Base-by-base conservation (phyloP, 2,329 filamentous ascomycete genomes). In the Fusarium mangiferae region DNA sequence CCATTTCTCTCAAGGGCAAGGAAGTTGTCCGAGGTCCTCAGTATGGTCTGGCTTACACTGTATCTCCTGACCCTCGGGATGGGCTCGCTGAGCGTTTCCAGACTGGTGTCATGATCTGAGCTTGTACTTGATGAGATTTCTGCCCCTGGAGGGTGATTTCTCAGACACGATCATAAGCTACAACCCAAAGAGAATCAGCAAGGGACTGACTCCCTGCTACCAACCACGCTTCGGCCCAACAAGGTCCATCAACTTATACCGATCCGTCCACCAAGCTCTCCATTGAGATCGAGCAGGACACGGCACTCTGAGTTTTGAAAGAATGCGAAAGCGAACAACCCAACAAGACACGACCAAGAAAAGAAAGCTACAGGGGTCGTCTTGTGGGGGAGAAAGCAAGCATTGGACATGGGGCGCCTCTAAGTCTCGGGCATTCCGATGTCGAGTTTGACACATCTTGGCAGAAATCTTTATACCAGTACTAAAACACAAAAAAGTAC, bases 1-100 rank as follows among this genome's bases (percentile, higher is more conserved):
- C 76, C 2, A 56, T 70, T 6, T 82, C 83, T 10, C 63, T 79
- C 39, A 87, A 86, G 78, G 85, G 85, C 44, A 87, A 86, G 72
- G 85, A 85, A 62, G 79, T 83, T 15, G 80, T 81, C 59, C 78
- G 83, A 26, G 72, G 75, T 22, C 62, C 78, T 13, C 77, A 78
- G 36, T 81, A 82, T 81, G 13, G 80, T 79, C 5, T 79, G 80
- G 33, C 77, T 77, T 57, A 85, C 81, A 73, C 72, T 70, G 80
- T 81, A 24, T 77, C 82, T 5, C 82, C 82, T 18, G 83, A 81
- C 35, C 66, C 60, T 75, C 83, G 83, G 77, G 80, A 82, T 80
- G 80, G 76, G 63, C 72, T 75, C 26, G 30, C 68, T 51, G 68
- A 68, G 51, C 65, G 62, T 38, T 73, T 73, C 42, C 70, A 66